Conservation (phyloP, 2,329 filamentous ascomycete genomes). For the Cladophialophora carrionii region DNA sequence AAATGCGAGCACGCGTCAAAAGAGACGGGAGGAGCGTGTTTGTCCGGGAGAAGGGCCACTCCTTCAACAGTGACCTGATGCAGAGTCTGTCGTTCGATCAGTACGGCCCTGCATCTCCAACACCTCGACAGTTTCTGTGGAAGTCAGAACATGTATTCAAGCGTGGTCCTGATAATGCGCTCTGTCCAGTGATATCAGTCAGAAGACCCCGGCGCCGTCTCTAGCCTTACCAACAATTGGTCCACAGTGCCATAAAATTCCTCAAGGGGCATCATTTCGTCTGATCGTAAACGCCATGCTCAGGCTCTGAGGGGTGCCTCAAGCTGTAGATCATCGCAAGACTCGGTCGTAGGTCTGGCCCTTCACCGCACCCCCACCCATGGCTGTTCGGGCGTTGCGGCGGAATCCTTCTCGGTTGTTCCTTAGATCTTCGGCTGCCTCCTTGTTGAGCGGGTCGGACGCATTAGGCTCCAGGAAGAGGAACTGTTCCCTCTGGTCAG, state of each 20-base stretch:
- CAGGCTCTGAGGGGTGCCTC: constrained; percentile 1
- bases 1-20: not conserved
- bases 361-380: constrained; percentile 78
- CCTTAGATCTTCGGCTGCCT: constrained; percentile 90
- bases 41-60: not conserved
- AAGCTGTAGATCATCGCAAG: constrained; percentile 26
- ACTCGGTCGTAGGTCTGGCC: constrained; percentile 78
- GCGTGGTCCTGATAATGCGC: not conserved
- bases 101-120: not conserved
- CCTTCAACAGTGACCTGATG: too few relatives aligned
- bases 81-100: not conserved
- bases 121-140: not conserved
- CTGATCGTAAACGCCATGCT: constrained; percentile 18
- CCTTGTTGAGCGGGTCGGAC: constrained; percentile 96
- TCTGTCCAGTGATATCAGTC: not conserved
- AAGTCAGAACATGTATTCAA: not conserved
- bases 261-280: constrained; percentile 10
- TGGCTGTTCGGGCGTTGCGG: constrained; percentile 81
- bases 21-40: not conserved
- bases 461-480: constrained; percentile 97
- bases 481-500: constrained; percentile 61
- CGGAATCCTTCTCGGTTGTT: constrained; percentile 86
- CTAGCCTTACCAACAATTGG: constrained; percentile 10
- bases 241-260: constrained; percentile 16
- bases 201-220: constrained; percentile 7